A percentile compares a stretch with the other conserved stretches of the same genome.
phyloP scores from a whole-genome alignment of 2,329 filamentous ascomycete genomes.

The Volutella citrinella region DNA sequence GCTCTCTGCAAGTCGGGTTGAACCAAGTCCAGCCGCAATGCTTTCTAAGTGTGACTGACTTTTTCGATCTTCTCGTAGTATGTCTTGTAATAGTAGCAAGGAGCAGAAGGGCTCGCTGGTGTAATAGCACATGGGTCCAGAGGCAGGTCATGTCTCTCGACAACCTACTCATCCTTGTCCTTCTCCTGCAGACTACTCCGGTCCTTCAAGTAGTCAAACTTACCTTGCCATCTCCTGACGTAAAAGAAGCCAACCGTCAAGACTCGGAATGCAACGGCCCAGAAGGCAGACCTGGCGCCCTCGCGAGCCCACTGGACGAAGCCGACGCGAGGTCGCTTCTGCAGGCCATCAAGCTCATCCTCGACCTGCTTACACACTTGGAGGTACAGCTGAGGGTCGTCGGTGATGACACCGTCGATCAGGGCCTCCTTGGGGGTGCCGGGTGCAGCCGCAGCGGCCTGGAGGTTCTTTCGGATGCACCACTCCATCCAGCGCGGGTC shows the following conservation, averaged over 20 bases:
- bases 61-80: too few species aligned
- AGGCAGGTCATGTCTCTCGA: too few species aligned
- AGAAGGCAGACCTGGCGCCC: conserved; percentile 14
- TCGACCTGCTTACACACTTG: conserved; percentile 51
- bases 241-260: conserved; percentile 21
- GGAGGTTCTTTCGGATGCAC: conserved; percentile 51
- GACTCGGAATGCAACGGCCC: conserved; percentile 17
- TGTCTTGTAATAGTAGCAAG: too few species aligned
- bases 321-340: conserved; percentile 6
- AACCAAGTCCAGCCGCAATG: too few species aligned
- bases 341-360: conserved; percentile 30
- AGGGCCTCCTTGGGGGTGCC: conserved; percentile 10
- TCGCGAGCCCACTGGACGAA: conserved; percentile 12
- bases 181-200: too few species aligned
- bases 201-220: conserved; percentile 26
- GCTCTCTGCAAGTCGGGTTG: too few species aligned
- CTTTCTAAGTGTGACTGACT: too few species aligned
- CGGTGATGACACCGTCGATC: conserved; percentile 82
- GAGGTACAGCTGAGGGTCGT: conserved; percentile 69
- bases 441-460: not conserved
- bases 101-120: too few species aligned
- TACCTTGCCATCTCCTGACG: conserved; percentile 23
- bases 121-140: too few species aligned
- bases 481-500: conserved; percentile 76
- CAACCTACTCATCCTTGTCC: too few species aligned